These are phyloP conservation scores for Chaetomium sp. DNA, from an alignment of 2,329 filamentous ascomycete genomes.

Conservation along the genomic window DNA sequence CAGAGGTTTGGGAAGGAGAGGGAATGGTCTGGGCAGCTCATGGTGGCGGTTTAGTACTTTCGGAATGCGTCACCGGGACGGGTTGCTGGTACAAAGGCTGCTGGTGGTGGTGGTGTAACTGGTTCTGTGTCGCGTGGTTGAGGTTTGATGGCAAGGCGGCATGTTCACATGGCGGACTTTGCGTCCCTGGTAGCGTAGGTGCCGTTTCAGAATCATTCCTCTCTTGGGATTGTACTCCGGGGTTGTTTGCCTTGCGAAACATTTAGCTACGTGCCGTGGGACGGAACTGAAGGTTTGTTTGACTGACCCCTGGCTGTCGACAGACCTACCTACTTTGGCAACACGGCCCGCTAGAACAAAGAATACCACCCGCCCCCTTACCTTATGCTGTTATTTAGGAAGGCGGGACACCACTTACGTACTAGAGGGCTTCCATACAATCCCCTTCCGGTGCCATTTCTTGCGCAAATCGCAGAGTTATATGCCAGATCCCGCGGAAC, in stretches of 20 bases:
- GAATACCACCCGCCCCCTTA: neutral
- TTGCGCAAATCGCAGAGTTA: neutral
- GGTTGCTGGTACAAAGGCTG: neutral
- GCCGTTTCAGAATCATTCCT: neutral
- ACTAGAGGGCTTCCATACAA: neutral
- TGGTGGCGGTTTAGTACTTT: neutral
- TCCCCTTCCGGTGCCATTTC: neutral
- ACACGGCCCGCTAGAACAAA: neutral
- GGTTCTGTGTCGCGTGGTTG: neutral
- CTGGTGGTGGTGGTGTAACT: neutral
- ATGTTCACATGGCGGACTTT: neutral
- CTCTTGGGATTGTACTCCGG: neutral
- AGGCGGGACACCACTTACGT: too few relatives aligned
- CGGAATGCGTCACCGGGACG: too few relatives aligned
- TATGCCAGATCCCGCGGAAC: neutral
- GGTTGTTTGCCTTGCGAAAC: slow-evolving; percentile 1
- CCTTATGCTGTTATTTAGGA: neutral
- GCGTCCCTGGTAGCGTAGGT: neutral
- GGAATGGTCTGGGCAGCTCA: neutral
- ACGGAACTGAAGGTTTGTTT: slow-evolving; percentile 5
- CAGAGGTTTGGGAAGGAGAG: neutral
- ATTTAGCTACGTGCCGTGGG: neutral
- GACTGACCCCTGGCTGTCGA: neutral
- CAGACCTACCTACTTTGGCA: neutral
- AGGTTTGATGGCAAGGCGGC: slow-evolving; percentile 1